Conservation (phyloP, 2,329 filamentous ascomycete species). For the Dendrostoma leiphaemia region DNA sequence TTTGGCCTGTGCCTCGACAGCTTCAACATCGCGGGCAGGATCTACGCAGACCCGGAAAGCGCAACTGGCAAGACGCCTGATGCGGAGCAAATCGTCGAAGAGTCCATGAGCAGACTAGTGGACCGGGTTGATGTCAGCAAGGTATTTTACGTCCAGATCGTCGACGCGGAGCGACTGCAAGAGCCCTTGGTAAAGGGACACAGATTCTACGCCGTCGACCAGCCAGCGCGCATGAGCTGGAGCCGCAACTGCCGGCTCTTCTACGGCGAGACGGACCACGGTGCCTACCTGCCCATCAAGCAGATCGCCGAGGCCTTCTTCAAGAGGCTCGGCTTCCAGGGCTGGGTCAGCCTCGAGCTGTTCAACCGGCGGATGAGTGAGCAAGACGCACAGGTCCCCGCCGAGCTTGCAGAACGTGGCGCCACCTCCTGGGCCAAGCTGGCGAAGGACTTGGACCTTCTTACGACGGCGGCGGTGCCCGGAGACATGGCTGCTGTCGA, state of each 20-base stretch:
- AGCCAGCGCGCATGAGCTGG: constrained; percentile 72
- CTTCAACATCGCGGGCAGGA: constrained; percentile 71
- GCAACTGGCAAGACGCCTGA: constrained; percentile 48
- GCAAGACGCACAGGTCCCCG: constrained; percentile 46
- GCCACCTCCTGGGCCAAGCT: constrained; percentile 50
- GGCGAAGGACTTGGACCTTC: constrained; percentile 34
- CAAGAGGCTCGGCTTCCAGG: constrained; percentile 61
- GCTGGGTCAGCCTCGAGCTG: constrained; percentile 71
- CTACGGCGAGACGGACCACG: constrained; percentile 58
- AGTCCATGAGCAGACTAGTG: constrained; percentile 55
- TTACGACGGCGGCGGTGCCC: background rate
- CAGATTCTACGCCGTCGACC: constrained; percentile 54
- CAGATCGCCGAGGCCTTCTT: constrained; percentile 62
- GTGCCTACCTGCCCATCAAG: constrained; percentile 66
- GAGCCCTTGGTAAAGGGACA: constrained; percentile 57
- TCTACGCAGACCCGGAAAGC: constrained; percentile 67
- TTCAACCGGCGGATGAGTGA: constrained; percentile 62
- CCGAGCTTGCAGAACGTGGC: constrained; percentile 45
- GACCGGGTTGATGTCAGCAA: constrained; percentile 51
- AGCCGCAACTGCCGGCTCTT: constrained; percentile 72
- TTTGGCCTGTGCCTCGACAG: constrained; percentile 77
- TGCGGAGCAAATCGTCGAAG: constrained; percentile 53
- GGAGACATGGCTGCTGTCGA: background rate
- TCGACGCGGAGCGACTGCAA: constrained; percentile 65
- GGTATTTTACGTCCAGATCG: constrained; percentile 75